Evolutionary conservation across 148 eudicot genomes (phyloP), one percentile per base, ranked within the genome.

Genomic region (Pouteria glomerata): DNA sequence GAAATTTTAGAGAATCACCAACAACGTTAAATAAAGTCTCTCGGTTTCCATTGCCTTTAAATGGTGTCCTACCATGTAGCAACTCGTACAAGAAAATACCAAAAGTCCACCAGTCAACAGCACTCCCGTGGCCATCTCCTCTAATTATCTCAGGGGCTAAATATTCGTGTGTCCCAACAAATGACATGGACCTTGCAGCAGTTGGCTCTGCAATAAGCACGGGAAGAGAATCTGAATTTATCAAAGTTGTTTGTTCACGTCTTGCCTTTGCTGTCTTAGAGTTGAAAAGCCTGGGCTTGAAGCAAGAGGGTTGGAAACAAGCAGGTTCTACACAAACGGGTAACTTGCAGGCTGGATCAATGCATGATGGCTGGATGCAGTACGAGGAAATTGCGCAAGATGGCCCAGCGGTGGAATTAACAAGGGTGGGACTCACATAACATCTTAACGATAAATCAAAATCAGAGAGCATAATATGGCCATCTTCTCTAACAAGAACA

Each of bases 71-170:
- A 57, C 93, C 94, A 52, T n/a, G n/a, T n/a, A n/a, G n/a, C n/a
- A n/a, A n/a, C n/a, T n/a, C n/a, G n/a, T n/a, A n/a, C n/a, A n/a
- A n/a, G n/a, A n/a, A n/a, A n/a, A n/a, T n/a, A n/a, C n/a, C n/a
- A n/a, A n/a, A n/a, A n/a, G n/a, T n/a, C 97, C 97, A 91, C 97
- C 97, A 91, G 69, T 91, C 97, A 23, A 91, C 97, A 4, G 97
- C 84, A 77, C 94, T 91, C 14, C 97, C 97, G 82, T 91, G 97
- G 31, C 97, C 97, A 39, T 91, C 97, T 45, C 91, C n/a, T n/a
- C n/a, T n/a, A n/a, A n/a, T n/a, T n/a, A n/a, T n/a, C n/a, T n/a
- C n/a, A n/a, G n/a, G n/a, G n/a, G n/a, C n/a, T n/a, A n/a, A n/a
- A n/a, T n/a, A n/a, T n/a, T n/a, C n/a, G n/a, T n/a, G n/a, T n/a